Evolutionary conservation across 2,329 filamentous ascomycete species (phyloP).

Genomic region (Camillea tinctor): DNA sequence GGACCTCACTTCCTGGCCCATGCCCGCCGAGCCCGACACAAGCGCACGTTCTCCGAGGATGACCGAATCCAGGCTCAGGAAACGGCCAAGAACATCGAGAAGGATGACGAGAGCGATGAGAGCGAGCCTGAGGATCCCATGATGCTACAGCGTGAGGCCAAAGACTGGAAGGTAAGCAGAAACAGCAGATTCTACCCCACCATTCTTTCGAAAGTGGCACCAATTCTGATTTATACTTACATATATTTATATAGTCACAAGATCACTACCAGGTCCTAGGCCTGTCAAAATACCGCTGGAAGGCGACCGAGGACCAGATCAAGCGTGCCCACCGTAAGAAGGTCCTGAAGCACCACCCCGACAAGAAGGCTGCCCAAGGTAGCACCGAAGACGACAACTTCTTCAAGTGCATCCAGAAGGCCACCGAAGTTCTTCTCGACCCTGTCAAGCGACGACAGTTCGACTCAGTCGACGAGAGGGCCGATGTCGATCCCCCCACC

Average conservation of each 20-base stretch:
- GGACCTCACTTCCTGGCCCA: constrained; percentile 98
- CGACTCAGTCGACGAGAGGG: constrained; percentile 93
- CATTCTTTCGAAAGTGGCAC: too few relatives aligned
- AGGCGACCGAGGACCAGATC: constrained; percentile 96
- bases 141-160: constrained; percentile 89
- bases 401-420: constrained; percentile 99
- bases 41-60: constrained; percentile 98
- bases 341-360: constrained; percentile 97
- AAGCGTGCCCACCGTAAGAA: constrained; percentile 99
- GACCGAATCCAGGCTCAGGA: constrained; percentile 95
- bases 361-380: constrained; percentile 95
- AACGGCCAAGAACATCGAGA: constrained; percentile 92
- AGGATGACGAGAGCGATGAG: constrained; percentile 85
- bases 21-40: constrained; percentile 90
- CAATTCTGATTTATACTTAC: too few relatives aligned
- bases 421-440: constrained; percentile 89
- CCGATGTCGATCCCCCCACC: constrained; percentile 84
- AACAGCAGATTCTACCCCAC: too few relatives aligned
- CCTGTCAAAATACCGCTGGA: constrained; percentile 86
- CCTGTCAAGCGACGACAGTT: constrained; percentile 91
- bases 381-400: constrained; percentile 91
- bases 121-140: constrained; percentile 91
- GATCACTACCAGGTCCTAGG: constrained; percentile 98
- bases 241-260: constrained; percentile 60
- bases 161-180: constrained; percentile 91